Base-by-base conservation (phyloP, 768 basidiomycete species). In the Mycena maculata region DNA sequence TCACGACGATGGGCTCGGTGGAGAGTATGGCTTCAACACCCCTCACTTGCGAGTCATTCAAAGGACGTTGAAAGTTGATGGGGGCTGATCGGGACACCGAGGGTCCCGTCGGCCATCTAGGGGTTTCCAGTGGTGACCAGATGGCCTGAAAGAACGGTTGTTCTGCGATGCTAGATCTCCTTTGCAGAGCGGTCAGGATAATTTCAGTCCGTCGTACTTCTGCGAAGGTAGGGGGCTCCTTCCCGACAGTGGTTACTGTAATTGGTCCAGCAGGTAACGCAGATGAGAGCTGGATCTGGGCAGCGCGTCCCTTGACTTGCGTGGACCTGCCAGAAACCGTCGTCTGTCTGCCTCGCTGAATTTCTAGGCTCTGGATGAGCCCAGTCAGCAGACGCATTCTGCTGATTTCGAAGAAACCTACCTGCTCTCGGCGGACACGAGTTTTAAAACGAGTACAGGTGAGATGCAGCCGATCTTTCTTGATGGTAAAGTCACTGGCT, bases 221-320 rank as follows among this genome's bases (percentile, higher is more conserved):
- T 15, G 87, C 84, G 23, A 22, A 36, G n/a, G 87, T 90, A 4
- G 80, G 83, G 12, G 72, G 74, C 2, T 84, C 87, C 66, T 75
- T 80, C 1, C 88, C 89, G 39, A 81, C 68, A 12, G 88, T 83
- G 15, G 77, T 81, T 12, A 90, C 76, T 3, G 77, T 62, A 18
- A 54, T 56, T 31, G 78, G 78, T 45, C 1, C 41, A 63, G 74
- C 79, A 68, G 71, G 47, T n/a, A 22, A 80, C 23, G 1, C 71
- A n/a, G 12, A 60, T 6, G 72, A 56, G 52, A 38, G 61, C 69
- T 2, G 27, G 13, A 52, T 50, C 22, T 25, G 18, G 11, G 58
- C 64, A 3, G 50, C 33, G 0, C 64, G 57, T 0, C 64, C 64
- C 5, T 65, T 15, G 6, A 65, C 52, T 8, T 1, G 2, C n/a